Evolutionary conservation across 495 filamentous ascomycete species (phyloP).

Genomic region (Penicillium taxi): DNA sequence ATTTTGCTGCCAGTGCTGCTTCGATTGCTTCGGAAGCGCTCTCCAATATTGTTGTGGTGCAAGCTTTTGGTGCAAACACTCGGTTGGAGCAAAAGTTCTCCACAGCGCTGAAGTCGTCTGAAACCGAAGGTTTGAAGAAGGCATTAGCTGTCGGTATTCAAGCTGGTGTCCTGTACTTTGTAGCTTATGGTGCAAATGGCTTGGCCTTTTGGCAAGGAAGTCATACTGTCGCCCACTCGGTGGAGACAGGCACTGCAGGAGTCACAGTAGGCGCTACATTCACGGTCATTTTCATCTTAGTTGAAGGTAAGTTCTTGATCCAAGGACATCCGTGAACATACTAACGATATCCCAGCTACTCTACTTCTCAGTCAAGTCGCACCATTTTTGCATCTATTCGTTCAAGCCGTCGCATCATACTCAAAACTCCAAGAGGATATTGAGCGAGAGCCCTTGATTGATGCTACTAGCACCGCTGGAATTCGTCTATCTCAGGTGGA

Average conservation of each 20-base stretch:
- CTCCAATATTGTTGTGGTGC: conserved; percentile 40
- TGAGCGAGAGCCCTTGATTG: conserved; percentile 43
- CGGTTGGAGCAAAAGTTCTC: conserved; percentile 49
- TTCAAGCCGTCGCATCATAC: conserved; percentile 47
- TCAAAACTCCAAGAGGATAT: conserved; percentile 44
- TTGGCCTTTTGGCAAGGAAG: conserved; percentile 62
- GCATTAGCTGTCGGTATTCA: conserved; percentile 50
- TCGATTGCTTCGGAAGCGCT: conserved; percentile 44
- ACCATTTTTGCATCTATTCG: conserved; percentile 54
- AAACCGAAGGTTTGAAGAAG: conserved; percentile 46
- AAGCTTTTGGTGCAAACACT: conserved; percentile 40
- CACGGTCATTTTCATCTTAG: conserved; percentile 57
- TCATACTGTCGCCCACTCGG: conserved; percentile 41
- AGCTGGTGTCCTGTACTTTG: conserved; percentile 59
- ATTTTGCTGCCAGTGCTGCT: conserved; percentile 41
- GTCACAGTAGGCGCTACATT: conserved; percentile 51
- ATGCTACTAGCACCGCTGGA: conserved; percentile 32
- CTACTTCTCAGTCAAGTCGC: conserved; percentile 56
- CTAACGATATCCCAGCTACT: conserved; percentile 36
- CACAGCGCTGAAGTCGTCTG: conserved; percentile 35
- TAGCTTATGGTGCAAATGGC: conserved; percentile 56
- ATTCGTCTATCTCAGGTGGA: conserved; percentile 29
- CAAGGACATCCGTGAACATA: neutral
- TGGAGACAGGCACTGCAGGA: conserved; percentile 21
- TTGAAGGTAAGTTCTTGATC: conserved; percentile 44